Conservation (phyloP, 306 rosid species). For the barrel medic (Medicago truncatula) region DNA sequence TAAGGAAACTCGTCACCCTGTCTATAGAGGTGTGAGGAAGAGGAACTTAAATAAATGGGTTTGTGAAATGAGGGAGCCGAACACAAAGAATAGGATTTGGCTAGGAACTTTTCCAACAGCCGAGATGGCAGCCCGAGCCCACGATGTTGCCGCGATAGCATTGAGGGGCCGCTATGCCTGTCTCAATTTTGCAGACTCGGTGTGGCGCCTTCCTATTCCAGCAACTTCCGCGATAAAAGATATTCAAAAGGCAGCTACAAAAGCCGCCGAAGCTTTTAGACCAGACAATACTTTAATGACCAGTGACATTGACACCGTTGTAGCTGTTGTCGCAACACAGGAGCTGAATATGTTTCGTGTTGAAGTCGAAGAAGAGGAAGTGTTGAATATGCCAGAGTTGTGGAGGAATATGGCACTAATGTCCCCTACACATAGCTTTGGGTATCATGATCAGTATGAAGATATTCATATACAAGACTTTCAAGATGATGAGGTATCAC, state of each 20-base stretch:
- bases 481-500: neutral
- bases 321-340: neutral
- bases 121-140: neutral
- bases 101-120: neutral
- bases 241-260: neutral
- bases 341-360: neutral
- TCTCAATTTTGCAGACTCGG: neutral
- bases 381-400: neutral
- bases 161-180: neutral
- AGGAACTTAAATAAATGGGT: neutral
- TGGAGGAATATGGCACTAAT: neutral
- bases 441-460: neutral
- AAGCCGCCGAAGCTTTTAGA: neutral
- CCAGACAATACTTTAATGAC: neutral
- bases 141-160: neutral
- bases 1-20: conserved; percentile 6
- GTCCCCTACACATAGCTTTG: conserved; percentile 3
- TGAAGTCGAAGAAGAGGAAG: neutral
- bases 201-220: neutral
- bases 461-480: neutral
- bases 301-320: neutral
- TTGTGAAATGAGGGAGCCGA: neutral
- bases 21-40: neutral
- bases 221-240: neutral
- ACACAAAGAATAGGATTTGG: neutral